These are phyloP conservation scores for Apiotrichum gracile DNA, from an alignment of 1,284 basidiomycete species.

Conservation along the genomic window DNA sequence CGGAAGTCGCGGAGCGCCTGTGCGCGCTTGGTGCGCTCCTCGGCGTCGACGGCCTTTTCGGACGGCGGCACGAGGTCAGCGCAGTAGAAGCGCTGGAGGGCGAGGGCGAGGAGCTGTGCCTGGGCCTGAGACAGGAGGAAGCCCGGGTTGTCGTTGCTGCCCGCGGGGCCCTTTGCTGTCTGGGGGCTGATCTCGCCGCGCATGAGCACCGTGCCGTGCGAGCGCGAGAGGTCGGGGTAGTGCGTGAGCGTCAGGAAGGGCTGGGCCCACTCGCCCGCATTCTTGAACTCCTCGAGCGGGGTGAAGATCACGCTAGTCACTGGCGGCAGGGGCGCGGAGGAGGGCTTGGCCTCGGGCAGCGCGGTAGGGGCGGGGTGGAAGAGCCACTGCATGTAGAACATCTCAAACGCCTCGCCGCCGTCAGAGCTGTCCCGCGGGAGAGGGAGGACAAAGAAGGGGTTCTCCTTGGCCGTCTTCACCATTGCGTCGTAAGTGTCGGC, in stretches of 20 bases:
- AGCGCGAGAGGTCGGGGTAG: constrained; percentile 78
- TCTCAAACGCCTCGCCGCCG: constrained; percentile 60
- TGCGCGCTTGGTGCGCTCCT: constrained; percentile 34
- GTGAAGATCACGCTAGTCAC: constrained; percentile 74
- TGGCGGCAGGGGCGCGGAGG: constrained; percentile 40
- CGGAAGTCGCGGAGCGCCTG: constrained; percentile 39
- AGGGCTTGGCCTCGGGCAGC: constrained; percentile 3
- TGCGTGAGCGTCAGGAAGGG: constrained; percentile 85
- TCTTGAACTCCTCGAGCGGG: constrained; percentile 89
- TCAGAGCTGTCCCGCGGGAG: constrained; percentile 52
- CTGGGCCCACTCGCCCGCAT: constrained; percentile 77
- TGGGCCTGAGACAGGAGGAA: constrained; percentile 70
- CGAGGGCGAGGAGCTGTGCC: constrained; percentile 70
- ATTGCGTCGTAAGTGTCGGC: constrained; percentile 67
- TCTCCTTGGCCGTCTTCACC: constrained; percentile 57
- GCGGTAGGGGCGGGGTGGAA: constrained; percentile 61
- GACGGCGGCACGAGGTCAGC: constrained; percentile 19
- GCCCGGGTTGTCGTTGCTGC: constrained; percentile 33
- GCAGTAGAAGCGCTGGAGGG: constrained; percentile 73
- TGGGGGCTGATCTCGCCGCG: constrained; percentile 82
- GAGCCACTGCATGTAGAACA: constrained; percentile 81
- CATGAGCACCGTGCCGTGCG: constrained; percentile 78
- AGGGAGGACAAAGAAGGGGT: constrained; percentile 73
- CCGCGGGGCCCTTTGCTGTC: constrained; percentile 26
- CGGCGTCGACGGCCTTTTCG: constrained; percentile 24